Evolutionary conservation across 768 basidiomycete species (phyloP), one percentile per base, ranked within the genome.

Genomic region (Lactarius vividus): DNA sequence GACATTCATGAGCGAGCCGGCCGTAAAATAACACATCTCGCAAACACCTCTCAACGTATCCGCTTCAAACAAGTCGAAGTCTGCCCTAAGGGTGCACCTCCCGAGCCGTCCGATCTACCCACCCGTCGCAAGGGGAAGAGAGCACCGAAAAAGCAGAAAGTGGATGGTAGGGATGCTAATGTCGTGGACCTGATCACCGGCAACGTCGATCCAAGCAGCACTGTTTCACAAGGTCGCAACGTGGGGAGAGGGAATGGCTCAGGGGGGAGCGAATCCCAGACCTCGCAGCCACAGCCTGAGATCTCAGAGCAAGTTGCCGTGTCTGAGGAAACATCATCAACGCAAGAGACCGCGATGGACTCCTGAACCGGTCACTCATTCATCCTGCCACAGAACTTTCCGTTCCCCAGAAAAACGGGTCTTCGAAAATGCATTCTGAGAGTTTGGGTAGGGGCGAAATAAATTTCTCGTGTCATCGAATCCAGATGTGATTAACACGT

Each of bases 11-110:
- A 86, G 55, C 77, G 79, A 58, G 79, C 75, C 58, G 86, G 82
- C 71, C 82, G 83, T 33, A 76, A 81, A 4, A 77, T 90, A 13
- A 72, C 75, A 2, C 85, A 87, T 68, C 76, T 88, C 7, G 81
- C 82, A n/a, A 85, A 80, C 53, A 87, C 88, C 0, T 84, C 85
- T 65, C 83, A 85, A 66, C 86, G 91, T 9, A 83, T 92, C 60
- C 81, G 80, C n/a, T 93, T 93, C 76, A 83, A 82, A 65, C 87
- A 90, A 72, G 86, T 91, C 4, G 84, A 85, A 33, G 77, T 91
- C 49, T 78, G 79, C 37, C 77, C 79, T 18, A 85, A 81, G 67
- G 71, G 64, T 0, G 69, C 66, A 13, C 39, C 61, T 1, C 23
- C 57, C 1, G 52, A 54, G 26, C 31, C 42, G 8, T 26, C 26